Conservation (phyloP, 495 filamentous ascomycete genomes). For the Penicillium argentinense region DNA sequence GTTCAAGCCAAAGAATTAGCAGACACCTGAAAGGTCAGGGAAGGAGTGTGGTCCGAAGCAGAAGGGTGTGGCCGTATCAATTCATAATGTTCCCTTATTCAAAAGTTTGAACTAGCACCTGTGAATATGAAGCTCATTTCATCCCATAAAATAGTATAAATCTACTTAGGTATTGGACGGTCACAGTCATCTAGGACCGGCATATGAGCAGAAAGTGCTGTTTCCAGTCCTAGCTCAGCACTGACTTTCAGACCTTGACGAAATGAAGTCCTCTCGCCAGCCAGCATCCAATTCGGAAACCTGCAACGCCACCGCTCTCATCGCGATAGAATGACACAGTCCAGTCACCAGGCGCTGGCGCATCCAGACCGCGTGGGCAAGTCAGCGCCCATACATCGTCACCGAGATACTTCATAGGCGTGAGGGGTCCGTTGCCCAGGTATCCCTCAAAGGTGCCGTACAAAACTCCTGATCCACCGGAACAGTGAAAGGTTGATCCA, state of each 20-base stretch:
- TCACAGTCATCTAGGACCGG: background rate
- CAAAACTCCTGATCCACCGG: conserved; percentile 23
- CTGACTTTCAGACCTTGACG: conserved; percentile 7
- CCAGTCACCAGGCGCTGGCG: conserved; percentile 36
- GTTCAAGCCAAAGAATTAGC: too few relatives aligned
- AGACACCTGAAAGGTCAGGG: too few relatives aligned
- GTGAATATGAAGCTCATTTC: too few relatives aligned
- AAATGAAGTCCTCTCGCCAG: conserved; percentile 26
- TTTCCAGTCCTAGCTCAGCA: background rate
- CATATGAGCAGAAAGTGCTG: too few relatives aligned
- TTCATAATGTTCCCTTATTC: too few relatives aligned
- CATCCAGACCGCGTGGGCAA: conserved; percentile 34
- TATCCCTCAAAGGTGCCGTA: conserved; percentile 36
- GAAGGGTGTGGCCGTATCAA: too few relatives aligned
- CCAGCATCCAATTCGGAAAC: conserved; percentile 34
- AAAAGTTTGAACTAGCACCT: too few relatives aligned
- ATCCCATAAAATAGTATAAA: too few relatives aligned
- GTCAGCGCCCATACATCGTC: conserved; percentile 31
- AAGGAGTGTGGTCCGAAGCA: too few relatives aligned
- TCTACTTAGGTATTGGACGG: too few relatives aligned
- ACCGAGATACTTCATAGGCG: conserved; percentile 26
- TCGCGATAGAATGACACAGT: conserved; percentile 28
- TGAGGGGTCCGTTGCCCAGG: conserved; percentile 25
- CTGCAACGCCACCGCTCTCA: conserved; percentile 12
- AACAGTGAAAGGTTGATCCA: conserved; percentile 33